Conservation (phyloP, 1,284 basidiomycete species). For the Moesziomyces sp. region DNA sequence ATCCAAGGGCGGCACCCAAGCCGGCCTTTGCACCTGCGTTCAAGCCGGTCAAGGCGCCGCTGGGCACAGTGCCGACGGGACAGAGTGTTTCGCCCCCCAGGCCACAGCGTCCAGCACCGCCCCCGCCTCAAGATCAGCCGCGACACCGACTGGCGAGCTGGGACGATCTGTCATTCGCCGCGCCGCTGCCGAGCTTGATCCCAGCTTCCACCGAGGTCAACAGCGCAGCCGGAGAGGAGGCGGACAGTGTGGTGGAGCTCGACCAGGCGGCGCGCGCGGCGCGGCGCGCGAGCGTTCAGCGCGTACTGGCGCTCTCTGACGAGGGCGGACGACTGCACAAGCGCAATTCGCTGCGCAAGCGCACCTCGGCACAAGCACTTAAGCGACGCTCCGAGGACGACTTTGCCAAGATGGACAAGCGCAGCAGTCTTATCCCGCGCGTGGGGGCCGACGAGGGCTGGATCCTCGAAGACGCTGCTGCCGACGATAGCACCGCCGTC, state of each 20-base stretch:
- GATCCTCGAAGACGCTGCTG: constrained; percentile 9
- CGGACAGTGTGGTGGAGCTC: not conserved
- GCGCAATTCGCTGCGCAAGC: constrained; percentile 8
- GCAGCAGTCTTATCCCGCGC: constrained; percentile 10
- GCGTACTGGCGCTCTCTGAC: constrained; percentile 27
- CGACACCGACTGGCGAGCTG: no score
- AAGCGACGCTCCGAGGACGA: constrained; percentile 24
- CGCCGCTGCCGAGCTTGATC: constrained; percentile 27
- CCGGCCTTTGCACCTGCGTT: not conserved
- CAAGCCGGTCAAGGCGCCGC: not conserved
- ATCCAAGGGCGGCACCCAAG: constrained; percentile 15
- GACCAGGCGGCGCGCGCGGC: constrained; percentile 1
- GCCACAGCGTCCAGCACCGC: constrained; percentile 14
- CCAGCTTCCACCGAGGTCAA: not conserved
- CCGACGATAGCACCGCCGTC: constrained; percentile 9
- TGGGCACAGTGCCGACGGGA: not conserved
- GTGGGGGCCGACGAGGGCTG: constrained; percentile 21
- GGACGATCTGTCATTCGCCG: not conserved
- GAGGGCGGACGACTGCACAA: constrained; percentile 13
- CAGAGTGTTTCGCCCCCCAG: constrained; percentile 12
- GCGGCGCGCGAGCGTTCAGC: constrained; percentile 29
- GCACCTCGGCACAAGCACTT: constrained; percentile 8
- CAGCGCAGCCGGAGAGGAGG: not conserved
- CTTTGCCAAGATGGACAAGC: not conserved
- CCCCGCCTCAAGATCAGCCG: not conserved